Conservation (phyloP, 164 flowering plant genomes). For the Liriodendron chinense region DNA sequence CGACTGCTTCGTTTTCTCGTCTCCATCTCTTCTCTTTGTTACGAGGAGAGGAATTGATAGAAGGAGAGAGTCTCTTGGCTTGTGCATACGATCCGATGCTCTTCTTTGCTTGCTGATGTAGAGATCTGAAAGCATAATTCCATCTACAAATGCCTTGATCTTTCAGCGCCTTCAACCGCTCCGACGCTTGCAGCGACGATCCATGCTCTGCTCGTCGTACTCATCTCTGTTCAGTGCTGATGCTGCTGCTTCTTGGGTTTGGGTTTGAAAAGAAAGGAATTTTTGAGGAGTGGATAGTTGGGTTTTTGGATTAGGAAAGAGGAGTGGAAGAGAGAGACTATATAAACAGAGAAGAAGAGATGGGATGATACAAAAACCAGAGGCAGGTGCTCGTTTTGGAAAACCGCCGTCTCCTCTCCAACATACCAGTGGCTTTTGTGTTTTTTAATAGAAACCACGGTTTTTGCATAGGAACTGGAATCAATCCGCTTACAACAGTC, state of each 20-base stretch:
- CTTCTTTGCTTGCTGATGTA: conserved; percentile 16
- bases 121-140: conserved; percentile 17
- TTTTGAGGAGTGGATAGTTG: too few species aligned
- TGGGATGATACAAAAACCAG: background rate
- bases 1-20: conserved; percentile 13
- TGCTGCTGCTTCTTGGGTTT: too few species aligned
- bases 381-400: background rate
- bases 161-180: conserved; percentile 21
- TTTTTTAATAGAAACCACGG: too few species aligned
- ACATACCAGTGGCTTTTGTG: background rate
- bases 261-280: background rate
- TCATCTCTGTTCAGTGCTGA: background rate
- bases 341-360: background rate
- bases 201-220: conserved; percentile 22
- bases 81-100: conserved; percentile 12
- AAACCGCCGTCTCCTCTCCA: background rate
- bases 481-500: too few species aligned
- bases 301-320: background rate
- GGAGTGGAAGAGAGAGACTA: background rate
- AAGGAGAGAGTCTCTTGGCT: conserved; percentile 4
- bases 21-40: conserved; percentile 1
- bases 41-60: background rate
- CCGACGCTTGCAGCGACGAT: conserved; percentile 23
- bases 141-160: conserved; percentile 26
- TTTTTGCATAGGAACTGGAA: too few species aligned